These are phyloP conservation scores for Botryosphaeria dothidea DNA, from an alignment of 2,329 filamentous ascomycete genomes.

Conservation along the genomic window DNA sequence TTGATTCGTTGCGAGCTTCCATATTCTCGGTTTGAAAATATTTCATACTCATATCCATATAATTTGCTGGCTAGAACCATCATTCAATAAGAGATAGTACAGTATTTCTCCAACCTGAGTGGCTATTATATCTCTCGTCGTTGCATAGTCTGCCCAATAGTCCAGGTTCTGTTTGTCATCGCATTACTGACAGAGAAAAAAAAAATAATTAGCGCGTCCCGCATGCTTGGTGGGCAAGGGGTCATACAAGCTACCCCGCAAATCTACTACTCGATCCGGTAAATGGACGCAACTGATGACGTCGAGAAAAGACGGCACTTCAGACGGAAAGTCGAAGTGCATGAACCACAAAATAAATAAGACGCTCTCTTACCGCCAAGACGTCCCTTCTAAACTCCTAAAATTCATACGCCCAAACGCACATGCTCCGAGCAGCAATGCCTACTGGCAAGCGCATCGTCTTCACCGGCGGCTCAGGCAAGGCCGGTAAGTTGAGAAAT, in stretches of 20 bases:
- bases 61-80: too few species aligned
- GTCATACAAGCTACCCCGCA: neutral
- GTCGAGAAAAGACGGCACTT: neutral
- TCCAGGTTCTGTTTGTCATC: too few species aligned
- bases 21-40: too few species aligned
- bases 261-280: neutral
- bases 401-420: neutral
- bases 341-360: neutral
- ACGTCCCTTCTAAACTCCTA: too few species aligned
- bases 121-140: too few species aligned
- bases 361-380: neutral
- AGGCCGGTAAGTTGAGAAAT: conserved; percentile 30
- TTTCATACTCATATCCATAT: too few species aligned
- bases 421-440: neutral
- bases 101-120: too few species aligned
- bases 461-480: conserved; percentile 58
- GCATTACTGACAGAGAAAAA: too few species aligned
- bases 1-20: too few species aligned
- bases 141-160: too few species aligned
- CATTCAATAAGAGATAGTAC: too few species aligned
- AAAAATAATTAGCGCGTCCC: neutral
- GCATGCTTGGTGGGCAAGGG: neutral
- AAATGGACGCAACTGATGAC: neutral
- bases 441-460: conserved; percentile 44
- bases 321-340: neutral